These are phyloP conservation scores for Verticillium klebahnii DNA, from an alignment of 2,329 filamentous ascomycete genomes.

Conservation along the genomic window DNA sequence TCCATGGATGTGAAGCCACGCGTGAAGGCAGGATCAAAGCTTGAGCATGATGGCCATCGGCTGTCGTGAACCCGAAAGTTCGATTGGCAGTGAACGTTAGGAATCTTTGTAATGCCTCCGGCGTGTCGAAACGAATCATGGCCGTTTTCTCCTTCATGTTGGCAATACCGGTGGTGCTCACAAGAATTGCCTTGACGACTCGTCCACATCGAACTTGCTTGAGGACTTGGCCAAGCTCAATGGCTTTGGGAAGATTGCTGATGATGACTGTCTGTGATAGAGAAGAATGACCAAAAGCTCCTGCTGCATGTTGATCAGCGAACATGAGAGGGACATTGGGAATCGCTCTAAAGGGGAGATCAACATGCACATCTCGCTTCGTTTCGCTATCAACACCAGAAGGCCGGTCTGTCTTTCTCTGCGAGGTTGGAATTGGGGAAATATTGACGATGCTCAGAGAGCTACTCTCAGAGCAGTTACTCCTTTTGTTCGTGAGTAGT, in stretches of 20 bases:
- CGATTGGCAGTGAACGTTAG: background rate
- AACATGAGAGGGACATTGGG: background rate
- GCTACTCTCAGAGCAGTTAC: no score
- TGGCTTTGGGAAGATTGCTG: conserved; percentile 4
- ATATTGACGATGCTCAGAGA: no score
- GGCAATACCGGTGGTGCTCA: background rate
- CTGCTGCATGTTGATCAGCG: background rate
- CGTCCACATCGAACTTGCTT: conserved; percentile 9
- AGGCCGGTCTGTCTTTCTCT: background rate
- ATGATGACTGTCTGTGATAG: conserved; percentile 9
- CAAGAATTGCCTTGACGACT: conserved; percentile 5
- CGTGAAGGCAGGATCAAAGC: background rate
- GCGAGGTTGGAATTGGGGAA: no score
- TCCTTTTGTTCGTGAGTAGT: no score
- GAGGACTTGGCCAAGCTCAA: conserved; percentile 6
- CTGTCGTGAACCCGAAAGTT: background rate
- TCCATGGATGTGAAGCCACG: background rate
- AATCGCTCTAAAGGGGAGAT: background rate
- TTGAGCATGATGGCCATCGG: background rate
- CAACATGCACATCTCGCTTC: background rate
- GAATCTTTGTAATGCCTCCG: background rate
- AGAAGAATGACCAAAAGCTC: background rate
- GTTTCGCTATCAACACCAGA: background rate
- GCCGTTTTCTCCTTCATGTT: conserved; percentile 2
- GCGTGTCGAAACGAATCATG: conserved; percentile 4